Evolutionary conservation across 441 rosid genomes (phyloP), one percentile per base, ranked within the genome.

Genomic region (Mallotus repandus): DNA sequence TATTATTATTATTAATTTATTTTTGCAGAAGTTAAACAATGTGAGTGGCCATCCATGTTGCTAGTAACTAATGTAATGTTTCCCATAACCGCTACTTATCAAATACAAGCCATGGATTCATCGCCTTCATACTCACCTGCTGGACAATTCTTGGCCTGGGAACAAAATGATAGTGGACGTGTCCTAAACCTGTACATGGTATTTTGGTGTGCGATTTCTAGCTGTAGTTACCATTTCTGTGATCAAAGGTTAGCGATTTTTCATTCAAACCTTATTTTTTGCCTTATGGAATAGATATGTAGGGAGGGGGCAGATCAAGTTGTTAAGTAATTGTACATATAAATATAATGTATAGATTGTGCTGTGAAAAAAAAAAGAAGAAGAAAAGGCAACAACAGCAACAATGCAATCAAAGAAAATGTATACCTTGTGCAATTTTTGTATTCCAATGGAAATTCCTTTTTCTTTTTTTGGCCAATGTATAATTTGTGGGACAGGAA

Each of bases 321-420:
- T 53, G 46, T 53, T 7, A 53, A 68, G 35, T 68, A 69, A 38
- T 11, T 69, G 72, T 56, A 69, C 57, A 69, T 69, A 56, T 19
- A 5, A 13, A 7, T 38, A 19, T 35, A n/a, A 69, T 56, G 52
- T 41, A 68, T n/a, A 54, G n/a, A 19, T 68, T 68, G 29, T 53
- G n/a, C 54, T 35, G 25, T n/a, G 4, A 68, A 35, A 11, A 13
- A 16, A 11, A 67, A 9, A 18, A 32, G 16, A 9, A 50, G 14
- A 22, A 1, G 7, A 22, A 11, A 48, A 16, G 1, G 13, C 18
- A 50, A 52, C 54, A 7, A 18, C 2, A 50, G 15, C 2, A 25
- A 48, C 22, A 55, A 66, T 15, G 35, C 10, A 1, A 25, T 25
- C 29, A 25, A 25, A 25, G 29, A 25, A 25, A 25, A 25, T 25